Percentiles rank a stretch among this genome's conserved stretches.
These are phyloP conservation scores for Paecilomyces niveus DNA, from an alignment of 2,329 filamentous ascomycete genomes.

Conservation along the genomic window DNA sequence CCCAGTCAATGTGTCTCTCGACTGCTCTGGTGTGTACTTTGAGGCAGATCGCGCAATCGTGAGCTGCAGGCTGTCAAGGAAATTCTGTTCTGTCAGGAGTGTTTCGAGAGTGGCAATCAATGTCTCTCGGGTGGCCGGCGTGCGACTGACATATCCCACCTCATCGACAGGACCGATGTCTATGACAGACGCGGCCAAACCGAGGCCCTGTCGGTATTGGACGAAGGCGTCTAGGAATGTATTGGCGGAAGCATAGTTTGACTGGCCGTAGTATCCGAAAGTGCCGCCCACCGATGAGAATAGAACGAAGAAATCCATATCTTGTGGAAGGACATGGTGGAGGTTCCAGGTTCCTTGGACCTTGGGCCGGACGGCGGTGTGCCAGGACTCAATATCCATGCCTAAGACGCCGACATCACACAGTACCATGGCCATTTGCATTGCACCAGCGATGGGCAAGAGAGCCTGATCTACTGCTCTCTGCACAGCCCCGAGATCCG, in stretches of 20 bases:
- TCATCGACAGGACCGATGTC: constrained; percentile 16
- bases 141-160: constrained; percentile 15
- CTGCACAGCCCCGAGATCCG: too few relatives aligned
- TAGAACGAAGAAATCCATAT: constrained; percentile 39
- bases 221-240: constrained; percentile 28
- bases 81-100: too few relatives aligned
- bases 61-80: too few relatives aligned
- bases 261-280: constrained; percentile 21
- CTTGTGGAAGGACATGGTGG: constrained; percentile 12
- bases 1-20: too few relatives aligned
- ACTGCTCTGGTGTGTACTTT: too few relatives aligned
- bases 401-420: too few relatives aligned
- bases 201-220: constrained; percentile 14
- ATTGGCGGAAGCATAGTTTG: constrained; percentile 32
- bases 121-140: too few relatives aligned
- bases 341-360: constrained; percentile 17
- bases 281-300: constrained; percentile 29
- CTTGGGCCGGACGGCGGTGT: constrained; percentile 20
- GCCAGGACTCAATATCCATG: constrained; percentile 21
- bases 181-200: constrained; percentile 11
- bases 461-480: too few relatives aligned
- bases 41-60: too few relatives aligned
- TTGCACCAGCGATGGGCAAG: too few relatives aligned
- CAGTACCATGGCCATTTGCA: too few relatives aligned
- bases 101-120: too few relatives aligned